Evolutionary conservation across 768 basidiomycete species (phyloP), one percentile per base, ranked within the genome.

Genomic region (Phylloporus arenicola): DNA sequence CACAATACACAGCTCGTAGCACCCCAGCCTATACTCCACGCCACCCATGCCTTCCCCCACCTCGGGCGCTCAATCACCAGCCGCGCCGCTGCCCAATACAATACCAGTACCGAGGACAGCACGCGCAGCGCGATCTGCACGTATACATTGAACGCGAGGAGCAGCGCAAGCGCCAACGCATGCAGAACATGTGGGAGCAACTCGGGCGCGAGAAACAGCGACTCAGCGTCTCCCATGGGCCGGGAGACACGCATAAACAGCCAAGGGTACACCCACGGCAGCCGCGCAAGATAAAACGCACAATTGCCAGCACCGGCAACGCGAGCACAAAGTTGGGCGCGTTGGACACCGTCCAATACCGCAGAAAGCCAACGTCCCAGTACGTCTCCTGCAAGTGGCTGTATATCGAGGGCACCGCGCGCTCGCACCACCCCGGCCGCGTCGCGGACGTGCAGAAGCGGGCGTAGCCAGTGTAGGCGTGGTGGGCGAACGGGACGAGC

Each of bases 251-350:
- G 29, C n/a, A 10, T 17, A 3, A 33, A 45, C 24, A 40, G 10
- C n/a, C 38, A 51, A 49, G 50, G 47, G 47, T 47, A 51, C 3
- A 48, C 35, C 3, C 20, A 22, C 4, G 35, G 35, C 7, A 64
- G 3, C 2, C 44, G 53, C 7, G 43, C 38, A 22, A 68, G 54
- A 40, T 68, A 70, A 22, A 61, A 59, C 48, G 19, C 58, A 22
- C 62, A 50, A 20, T 70, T 43, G 69, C 37, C 47, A 95, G 76
- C 0, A 86, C 75, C 0, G 95, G 95, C 0, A 80, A 59, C 14
- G 86, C 81, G 49, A 98, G 74, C 52, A 91, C 55, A 63, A 97
- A 88, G 68, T 97, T 96, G 41, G 96, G 96, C 2, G 91, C 58
- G 67, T 99, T 94, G 27, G 77, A 69, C 20, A 71, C 53, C 0